phyloP scores from a whole-genome alignment of 306 rosid species.

The Morella rubra region DNA sequence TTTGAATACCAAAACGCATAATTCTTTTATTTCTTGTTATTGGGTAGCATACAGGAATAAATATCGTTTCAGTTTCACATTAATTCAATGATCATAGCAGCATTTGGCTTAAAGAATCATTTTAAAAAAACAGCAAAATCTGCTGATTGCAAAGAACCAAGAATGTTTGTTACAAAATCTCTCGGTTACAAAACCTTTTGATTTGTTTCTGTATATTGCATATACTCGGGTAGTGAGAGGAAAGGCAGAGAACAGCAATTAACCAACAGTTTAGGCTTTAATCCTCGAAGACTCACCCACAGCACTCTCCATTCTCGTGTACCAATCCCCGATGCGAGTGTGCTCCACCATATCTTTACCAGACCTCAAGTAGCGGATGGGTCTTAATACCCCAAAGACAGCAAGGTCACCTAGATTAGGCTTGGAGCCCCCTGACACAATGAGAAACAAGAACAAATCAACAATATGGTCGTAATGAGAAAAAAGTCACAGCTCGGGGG shows the following conservation, averaged over 20 bases:
- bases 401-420: constrained; percentile 59
- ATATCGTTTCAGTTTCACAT: constrained; percentile 16
- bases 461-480: not conserved
- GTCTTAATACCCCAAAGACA: constrained; percentile 78
- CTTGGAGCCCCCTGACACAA: constrained; percentile 53
- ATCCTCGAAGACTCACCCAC: constrained; percentile 77
- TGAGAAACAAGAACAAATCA: not conserved
- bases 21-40: constrained; percentile 19
- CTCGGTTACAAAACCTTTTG: not conserved
- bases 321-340: constrained; percentile 94
- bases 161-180: not conserved
- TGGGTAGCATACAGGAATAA: constrained; percentile 10
- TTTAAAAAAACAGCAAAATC: constrained; percentile 6
- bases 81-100: not conserved
- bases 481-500: too few species aligned
- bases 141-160: constrained; percentile 4
- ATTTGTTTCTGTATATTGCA: not conserved
- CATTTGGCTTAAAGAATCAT: constrained; percentile 8
- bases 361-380: constrained; percentile 83
- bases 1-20: too few species aligned
- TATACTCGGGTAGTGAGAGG: constrained; percentile 5
- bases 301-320: constrained; percentile 74
- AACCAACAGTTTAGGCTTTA: constrained; percentile 43
- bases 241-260: constrained; percentile 8
- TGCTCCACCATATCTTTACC: constrained; percentile 97